Base-by-base conservation (phyloP, 140 eudicot species). In the Stevia rebaudiana region DNA sequence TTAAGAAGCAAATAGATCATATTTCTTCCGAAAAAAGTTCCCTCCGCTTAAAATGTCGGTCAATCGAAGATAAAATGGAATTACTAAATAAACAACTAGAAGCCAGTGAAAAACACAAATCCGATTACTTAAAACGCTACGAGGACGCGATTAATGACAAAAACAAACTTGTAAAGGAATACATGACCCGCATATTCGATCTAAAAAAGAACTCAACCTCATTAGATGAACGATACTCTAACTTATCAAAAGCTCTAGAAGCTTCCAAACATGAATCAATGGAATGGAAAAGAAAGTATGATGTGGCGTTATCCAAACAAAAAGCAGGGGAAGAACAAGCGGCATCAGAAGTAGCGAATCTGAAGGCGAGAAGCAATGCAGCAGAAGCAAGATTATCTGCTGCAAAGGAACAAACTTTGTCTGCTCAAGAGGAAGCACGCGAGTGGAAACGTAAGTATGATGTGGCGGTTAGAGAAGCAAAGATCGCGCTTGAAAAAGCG, bases 381-480 rank as follows among this genome's bases (percentile, higher is more conserved):
- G 97, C 99, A 39, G 99, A 94, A 50, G 97, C 86, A 44, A 76
- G 99, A 70, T 64, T 94, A 35, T 97, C 85, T 3, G 99, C 97
- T 73, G 95, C 99, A 13, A 73, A 75, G 22, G 99, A 94, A 78
- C 95, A 88, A 33, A 82, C 85, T 11, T 75, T 78, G 47, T 86
- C 99, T 59, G 95, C 99, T 65, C 94, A 83, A 73, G 99, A 81
- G 69, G 99, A 88, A 80, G 94, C 99, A 0, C 77, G 58, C 28
- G 99, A 94, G 73, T 94, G 99, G 99, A 88, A 88, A 68, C 84
- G 99, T 0, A 94, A 88, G 73, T 94, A 77, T 59, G 90, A 88
- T 46, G 48, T 88, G 65, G 99, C 99, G 39, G 95, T 82, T 15
- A 79, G 82, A 59, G 95, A 94, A 78, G 84, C 90, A 0, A 94